phyloP scores from a whole-genome alignment of 2,329 filamentous ascomycete species.

The Cladophialophora yegresii region DNA sequence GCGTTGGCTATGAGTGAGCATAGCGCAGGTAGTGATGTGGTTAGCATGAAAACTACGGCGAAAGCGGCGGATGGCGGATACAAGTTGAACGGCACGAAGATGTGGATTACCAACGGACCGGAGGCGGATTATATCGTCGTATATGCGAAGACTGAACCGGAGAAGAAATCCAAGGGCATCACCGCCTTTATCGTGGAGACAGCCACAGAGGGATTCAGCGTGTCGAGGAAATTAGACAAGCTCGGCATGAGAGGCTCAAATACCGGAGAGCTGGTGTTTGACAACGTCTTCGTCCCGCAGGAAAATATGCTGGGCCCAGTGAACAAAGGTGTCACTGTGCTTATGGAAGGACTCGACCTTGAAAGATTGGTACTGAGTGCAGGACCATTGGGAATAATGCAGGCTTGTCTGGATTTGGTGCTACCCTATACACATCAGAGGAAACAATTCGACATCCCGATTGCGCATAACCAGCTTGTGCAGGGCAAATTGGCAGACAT shows the following conservation, averaged over 20 bases:
- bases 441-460: constrained; percentile 82
- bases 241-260: constrained; percentile 97
- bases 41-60: constrained; percentile 89
- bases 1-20: constrained; percentile 95
- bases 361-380: constrained; percentile 90
- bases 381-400: constrained; percentile 92
- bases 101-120: constrained; percentile 99
- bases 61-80: constrained; percentile 81
- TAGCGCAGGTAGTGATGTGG: constrained; percentile 86
- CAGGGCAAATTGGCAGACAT: constrained; percentile 95
- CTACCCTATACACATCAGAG: constrained; percentile 87
- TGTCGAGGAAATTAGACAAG: constrained; percentile 90
- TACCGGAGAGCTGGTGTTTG: constrained; percentile 90
- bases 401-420: constrained; percentile 79
- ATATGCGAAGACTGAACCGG: constrained; percentile 91
- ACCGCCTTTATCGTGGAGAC: constrained; percentile 88
- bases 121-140: constrained; percentile 92
- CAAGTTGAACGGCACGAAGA: constrained; percentile 85
- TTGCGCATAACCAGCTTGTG: constrained; percentile 89
- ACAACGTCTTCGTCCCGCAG: constrained; percentile 82
- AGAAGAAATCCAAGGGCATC: constrained; percentile 81
- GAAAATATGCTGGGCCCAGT: constrained; percentile 78
- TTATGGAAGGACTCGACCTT: constrained; percentile 95
- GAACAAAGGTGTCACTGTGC: constrained; percentile 80
- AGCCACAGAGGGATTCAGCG: constrained; percentile 72